phyloP scores from a whole-genome alignment of 257 asterid species.

The Buddleja alternifolia region DNA sequence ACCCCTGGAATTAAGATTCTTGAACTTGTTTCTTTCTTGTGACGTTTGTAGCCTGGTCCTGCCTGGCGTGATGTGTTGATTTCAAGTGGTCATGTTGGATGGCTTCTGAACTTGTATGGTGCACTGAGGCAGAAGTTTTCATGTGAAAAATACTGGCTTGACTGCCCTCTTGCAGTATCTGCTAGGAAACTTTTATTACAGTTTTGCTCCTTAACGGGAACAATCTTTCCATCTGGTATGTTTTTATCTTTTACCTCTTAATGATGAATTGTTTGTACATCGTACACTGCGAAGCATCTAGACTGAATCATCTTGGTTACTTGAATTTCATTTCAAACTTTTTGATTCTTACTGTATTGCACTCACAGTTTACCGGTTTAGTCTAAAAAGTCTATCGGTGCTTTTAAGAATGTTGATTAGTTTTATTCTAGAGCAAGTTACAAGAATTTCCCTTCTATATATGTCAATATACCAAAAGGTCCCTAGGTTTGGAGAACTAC shows the following conservation, averaged over 20 bases:
- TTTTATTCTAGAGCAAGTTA: not conserved
- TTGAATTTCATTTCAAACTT: not conserved
- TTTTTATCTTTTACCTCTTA: constrained; percentile 19
- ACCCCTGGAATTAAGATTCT: constrained; percentile 16
- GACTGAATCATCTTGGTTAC: constrained; percentile 21
- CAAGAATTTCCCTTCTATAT: too few species aligned
- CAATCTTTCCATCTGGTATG: constrained; percentile 84
- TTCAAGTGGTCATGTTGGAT: constrained; percentile 84
- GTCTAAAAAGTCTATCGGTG: not conserved
- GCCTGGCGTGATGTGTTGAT: constrained; percentile 81
- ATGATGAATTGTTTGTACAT: constrained; percentile 17
- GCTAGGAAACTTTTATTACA: constrained; percentile 88
- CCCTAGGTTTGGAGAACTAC: not conserved
- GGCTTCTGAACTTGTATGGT: constrained; percentile 84
- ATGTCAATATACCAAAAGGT: too few species aligned
- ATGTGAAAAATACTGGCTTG: constrained; percentile 81
- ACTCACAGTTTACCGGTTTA: not conserved
- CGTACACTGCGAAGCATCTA: constrained; percentile 13
- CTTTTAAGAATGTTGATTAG: constrained; percentile 3
- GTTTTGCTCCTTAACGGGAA: constrained; percentile 79
- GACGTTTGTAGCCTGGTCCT: constrained; percentile 80
- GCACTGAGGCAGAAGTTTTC: constrained; percentile 86
- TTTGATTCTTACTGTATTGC: not conserved
- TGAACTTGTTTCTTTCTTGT: constrained; percentile 30
- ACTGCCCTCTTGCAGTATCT: constrained; percentile 92